Conservation (phyloP, 495 filamentous ascomycete genomes). For the Zalerion maritima region DNA sequence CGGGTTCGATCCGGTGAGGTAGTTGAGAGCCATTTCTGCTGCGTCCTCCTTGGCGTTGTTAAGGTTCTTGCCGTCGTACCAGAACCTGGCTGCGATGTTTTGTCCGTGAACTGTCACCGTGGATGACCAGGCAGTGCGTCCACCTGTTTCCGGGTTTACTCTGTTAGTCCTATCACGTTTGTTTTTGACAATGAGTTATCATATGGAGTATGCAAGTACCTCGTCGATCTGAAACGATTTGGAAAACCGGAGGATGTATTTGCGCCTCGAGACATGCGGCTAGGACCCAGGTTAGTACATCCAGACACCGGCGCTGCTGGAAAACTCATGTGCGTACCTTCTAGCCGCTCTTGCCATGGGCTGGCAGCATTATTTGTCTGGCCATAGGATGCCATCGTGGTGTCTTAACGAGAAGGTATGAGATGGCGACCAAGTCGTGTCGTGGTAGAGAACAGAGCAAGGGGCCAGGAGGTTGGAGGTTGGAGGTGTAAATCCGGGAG, state of each 20-base stretch:
- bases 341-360: constrained; percentile 21
- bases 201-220: constrained; percentile 31
- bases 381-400: constrained; percentile 14
- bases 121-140: constrained; percentile 83
- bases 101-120: constrained; percentile 45
- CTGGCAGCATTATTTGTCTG: constrained; percentile 9
- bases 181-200: constrained; percentile 5
- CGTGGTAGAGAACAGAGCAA: no score
- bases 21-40: constrained; percentile 56
- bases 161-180: constrained; percentile 2
- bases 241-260: constrained; percentile 43
- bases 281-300: constrained; percentile 24
- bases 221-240: constrained; percentile 65
- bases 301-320: constrained; percentile 7
- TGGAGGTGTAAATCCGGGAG: no score
- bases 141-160: constrained; percentile 35
- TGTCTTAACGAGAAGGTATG: no score
- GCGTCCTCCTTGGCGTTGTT: constrained; percentile 86
- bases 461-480: no score
- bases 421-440: no score
- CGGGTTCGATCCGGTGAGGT: constrained; percentile 17
- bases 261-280: constrained; percentile 45
- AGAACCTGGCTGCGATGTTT: constrained; percentile 55
- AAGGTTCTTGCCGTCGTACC: constrained; percentile 79
- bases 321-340: constrained; percentile 11